Evolutionary conservation across 306 rosid species (phyloP).

Genomic region (Pueraria montana): DNA sequence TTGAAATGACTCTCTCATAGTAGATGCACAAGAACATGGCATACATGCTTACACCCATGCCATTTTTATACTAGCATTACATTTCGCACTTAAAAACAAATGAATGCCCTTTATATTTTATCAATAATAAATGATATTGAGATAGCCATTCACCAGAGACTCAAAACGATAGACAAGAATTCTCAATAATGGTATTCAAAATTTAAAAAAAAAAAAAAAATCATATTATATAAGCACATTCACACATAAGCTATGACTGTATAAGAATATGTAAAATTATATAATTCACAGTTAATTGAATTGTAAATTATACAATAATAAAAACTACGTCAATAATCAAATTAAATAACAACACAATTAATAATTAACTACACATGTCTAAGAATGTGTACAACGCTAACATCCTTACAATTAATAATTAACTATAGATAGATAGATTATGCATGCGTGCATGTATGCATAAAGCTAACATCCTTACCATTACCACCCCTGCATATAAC

Average conservation of each 20-base stretch:
- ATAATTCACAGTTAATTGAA: background rate
- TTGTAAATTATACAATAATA: background rate
- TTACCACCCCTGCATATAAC: conserved; percentile 92
- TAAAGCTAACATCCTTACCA: conserved; percentile 60
- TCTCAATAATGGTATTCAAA: background rate
- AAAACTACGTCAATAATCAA: background rate
- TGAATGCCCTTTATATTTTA: background rate
- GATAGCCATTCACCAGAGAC: conserved; percentile 17
- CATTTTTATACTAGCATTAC: background rate
- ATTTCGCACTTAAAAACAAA: conserved; percentile 11
- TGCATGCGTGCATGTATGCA: background rate
- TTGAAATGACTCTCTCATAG: conserved; percentile 13
- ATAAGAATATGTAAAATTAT: background rate
- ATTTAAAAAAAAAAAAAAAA: background rate
- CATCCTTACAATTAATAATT: conserved; percentile 20
- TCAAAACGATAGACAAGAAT: background rate
- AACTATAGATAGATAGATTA: background rate
- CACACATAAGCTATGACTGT: background rate
- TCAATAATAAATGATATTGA: conserved; percentile 14
- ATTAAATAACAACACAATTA: conserved; percentile 5
- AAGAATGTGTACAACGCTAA: no score
- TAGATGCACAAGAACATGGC: conserved; percentile 19
- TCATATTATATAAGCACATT: conserved; percentile 2
- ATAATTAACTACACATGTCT: conserved; percentile 14
- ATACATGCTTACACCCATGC: background rate